A percentile compares a stretch with the other conserved stretches of the same genome.
Evolutionary conservation across 2,329 filamentous ascomycete species (phyloP).

Genomic region (Fusarium albidum): DNA sequence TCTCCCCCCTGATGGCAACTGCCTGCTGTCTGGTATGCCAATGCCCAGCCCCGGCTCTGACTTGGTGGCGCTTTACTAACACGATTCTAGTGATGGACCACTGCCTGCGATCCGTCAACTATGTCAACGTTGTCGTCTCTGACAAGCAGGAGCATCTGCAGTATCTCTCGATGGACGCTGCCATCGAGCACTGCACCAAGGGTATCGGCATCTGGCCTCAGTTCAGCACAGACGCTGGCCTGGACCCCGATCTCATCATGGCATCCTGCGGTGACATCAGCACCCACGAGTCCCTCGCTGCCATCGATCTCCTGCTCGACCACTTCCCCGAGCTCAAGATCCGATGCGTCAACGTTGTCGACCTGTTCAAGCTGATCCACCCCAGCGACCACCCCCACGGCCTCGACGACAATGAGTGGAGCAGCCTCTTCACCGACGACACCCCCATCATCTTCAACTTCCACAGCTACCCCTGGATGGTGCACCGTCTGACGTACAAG

Average conservation of each 20-base stretch:
- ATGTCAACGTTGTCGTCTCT: conserved; percentile 82
- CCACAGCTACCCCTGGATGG: conserved; percentile 83
- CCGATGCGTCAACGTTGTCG: conserved; percentile 81
- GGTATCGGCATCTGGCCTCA: conserved; percentile 81
- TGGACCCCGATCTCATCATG: conserved; percentile 79
- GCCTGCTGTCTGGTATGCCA: conserved; percentile 65
- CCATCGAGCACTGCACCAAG: conserved; percentile 79
- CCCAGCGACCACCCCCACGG: conserved; percentile 77
- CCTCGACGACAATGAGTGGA: conserved; percentile 71
- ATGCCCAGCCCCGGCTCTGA: not conserved
- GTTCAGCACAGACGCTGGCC: conserved; percentile 74
- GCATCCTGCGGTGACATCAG: conserved; percentile 78
- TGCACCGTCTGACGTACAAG: conserved; percentile 80
- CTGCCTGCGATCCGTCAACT: conserved; percentile 76
- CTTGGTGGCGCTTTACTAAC: conserved; percentile 20
- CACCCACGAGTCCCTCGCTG: conserved; percentile 78
- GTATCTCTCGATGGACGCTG: conserved; percentile 76
- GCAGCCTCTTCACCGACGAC: conserved; percentile 74
- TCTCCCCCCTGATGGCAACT: conserved; percentile 82
- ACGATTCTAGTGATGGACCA: conserved; percentile 69
- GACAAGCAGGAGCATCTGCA: conserved; percentile 84
- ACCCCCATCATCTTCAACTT: conserved; percentile 84
- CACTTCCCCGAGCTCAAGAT: conserved; percentile 77
- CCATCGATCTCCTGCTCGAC: conserved; percentile 76
- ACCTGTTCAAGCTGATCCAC: conserved; percentile 81